Evolutionary conservation across 257 asterid genomes (phyloP).

Genomic region (Ligustrum vulgare): DNA sequence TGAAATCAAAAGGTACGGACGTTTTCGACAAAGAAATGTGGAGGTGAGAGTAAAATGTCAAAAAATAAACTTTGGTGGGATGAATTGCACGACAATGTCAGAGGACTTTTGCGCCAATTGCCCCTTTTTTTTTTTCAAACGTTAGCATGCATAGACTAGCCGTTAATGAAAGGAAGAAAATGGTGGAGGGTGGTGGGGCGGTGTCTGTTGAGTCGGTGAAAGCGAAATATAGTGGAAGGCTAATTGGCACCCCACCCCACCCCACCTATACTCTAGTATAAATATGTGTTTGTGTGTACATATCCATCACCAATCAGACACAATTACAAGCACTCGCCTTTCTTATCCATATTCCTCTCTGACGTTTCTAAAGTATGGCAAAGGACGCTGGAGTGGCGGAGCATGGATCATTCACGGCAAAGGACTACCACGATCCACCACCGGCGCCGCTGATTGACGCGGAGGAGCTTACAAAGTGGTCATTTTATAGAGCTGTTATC

Average conservation of each 20-base stretch:
- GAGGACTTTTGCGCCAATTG: too few relatives aligned
- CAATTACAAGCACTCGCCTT: background rate
- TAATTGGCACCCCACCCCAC: background rate
- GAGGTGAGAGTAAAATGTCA: too few relatives aligned
- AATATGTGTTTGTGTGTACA: background rate
- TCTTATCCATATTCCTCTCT: background rate
- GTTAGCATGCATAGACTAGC: conserved; percentile 14
- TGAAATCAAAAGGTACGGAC: too few relatives aligned
- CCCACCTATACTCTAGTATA: background rate
- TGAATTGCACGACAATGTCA: too few relatives aligned
- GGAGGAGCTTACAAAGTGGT: conserved; percentile 45
- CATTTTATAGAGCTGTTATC: conserved; percentile 47
- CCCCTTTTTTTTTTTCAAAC: too few relatives aligned
- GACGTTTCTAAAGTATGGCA: conserved; percentile 1
- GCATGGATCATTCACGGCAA: conserved; percentile 26
- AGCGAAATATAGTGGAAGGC: conserved; percentile 22
- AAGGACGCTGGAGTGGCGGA: conserved; percentile 19
- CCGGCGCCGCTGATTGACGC: conserved; percentile 39
- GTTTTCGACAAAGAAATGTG: too few relatives aligned
- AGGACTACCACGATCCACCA: conserved; percentile 50
- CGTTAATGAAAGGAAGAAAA: conserved; percentile 24
- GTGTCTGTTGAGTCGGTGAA: conserved; percentile 28
- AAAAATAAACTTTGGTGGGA: too few relatives aligned
- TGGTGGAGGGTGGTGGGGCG: conserved; percentile 17
- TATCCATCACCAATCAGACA: background rate